Percentiles rank a stretch among this genome's conserved stretches.
Evolutionary conservation across 495 filamentous ascomycete genomes (phyloP).

Genomic region (Annulohypoxylon maeteangense): DNA sequence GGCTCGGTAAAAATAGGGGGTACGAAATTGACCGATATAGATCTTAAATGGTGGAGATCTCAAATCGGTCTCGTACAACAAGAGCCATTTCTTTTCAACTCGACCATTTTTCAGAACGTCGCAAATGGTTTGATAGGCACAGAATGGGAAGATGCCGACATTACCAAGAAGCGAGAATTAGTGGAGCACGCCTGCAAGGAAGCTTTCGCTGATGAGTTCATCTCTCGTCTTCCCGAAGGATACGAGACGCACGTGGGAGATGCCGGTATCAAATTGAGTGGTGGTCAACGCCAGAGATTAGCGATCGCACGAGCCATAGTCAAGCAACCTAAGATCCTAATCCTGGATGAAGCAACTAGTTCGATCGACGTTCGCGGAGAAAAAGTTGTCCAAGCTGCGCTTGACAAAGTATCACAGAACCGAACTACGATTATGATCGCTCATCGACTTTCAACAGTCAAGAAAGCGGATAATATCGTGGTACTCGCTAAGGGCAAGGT

Average conservation of each 20-base stretch:
- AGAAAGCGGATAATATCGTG: slow-evolving; percentile 73
- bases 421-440: slow-evolving; percentile 72
- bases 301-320: slow-evolving; percentile 78
- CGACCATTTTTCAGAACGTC: slow-evolving; percentile 73
- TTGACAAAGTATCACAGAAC: slow-evolving; percentile 64
- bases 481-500: slow-evolving; percentile 67
- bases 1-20: slow-evolving; percentile 64
- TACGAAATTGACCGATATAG: slow-evolving; percentile 61
- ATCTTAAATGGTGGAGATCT: slow-evolving; percentile 71
- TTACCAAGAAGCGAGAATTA: slow-evolving; percentile 61
- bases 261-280: slow-evolving; percentile 67
- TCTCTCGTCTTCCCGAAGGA: slow-evolving; percentile 66
- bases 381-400: slow-evolving; percentile 65
- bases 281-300: slow-evolving; percentile 72
- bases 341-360: slow-evolving; percentile 85
- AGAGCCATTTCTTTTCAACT: slow-evolving; percentile 77
- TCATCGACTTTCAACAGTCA: slow-evolving; percentile 68
- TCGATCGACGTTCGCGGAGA: slow-evolving; percentile 68
- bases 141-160: slow-evolving; percentile 63
- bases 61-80: slow-evolving; percentile 76
- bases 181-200: slow-evolving; percentile 70
- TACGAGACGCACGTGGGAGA: slow-evolving; percentile 74
- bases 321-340: slow-evolving; percentile 81
- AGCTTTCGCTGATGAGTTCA: slow-evolving; percentile 71
- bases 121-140: slow-evolving; percentile 72